These are phyloP conservation scores for Cercospora brassicicola DNA, from an alignment of 2,329 filamentous ascomycete genomes.

Conservation along the genomic window DNA sequence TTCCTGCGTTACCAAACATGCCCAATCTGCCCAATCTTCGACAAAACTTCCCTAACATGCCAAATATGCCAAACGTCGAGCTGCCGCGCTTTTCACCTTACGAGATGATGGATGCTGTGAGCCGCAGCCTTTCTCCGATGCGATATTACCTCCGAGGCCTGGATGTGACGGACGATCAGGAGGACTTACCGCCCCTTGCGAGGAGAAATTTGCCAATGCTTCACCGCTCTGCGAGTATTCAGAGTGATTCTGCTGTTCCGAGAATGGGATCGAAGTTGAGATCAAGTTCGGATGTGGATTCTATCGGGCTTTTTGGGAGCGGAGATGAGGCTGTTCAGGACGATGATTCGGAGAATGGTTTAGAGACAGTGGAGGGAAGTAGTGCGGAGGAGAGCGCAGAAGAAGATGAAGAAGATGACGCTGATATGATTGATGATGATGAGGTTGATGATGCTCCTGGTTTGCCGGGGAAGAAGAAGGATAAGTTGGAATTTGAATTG, in stretches of 20 bases:
- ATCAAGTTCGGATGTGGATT: slow-evolving; percentile 17
- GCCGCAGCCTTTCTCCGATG: slow-evolving; percentile 48
- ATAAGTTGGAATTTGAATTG: slow-evolving; percentile 23
- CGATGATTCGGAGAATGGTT: slow-evolving; percentile 37
- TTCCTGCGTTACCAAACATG: slow-evolving; percentile 36
- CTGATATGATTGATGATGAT: slow-evolving; percentile 8
- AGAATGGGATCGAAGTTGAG: slow-evolving; percentile 20
- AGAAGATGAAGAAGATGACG: slow-evolving; percentile 13
- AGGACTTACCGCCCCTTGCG: neutral
- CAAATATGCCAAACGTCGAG: slow-evolving; percentile 35
- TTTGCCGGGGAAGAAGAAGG: slow-evolving; percentile 1
- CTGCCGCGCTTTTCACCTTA: slow-evolving; percentile 46
- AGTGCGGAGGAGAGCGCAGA: slow-evolving; percentile 22
- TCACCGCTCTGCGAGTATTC: slow-evolving; percentile 18
- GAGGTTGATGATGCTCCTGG: slow-evolving; percentile 7
- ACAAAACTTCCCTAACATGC: slow-evolving; percentile 25
- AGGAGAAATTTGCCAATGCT: neutral
- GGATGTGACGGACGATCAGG: slow-evolving; percentile 29
- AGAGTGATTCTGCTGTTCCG: slow-evolving; percentile 21
- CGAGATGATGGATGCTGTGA: slow-evolving; percentile 50
- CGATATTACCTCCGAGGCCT: slow-evolving; percentile 45
- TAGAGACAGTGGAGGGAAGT: slow-evolving; percentile 19
- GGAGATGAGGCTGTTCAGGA: slow-evolving; percentile 36
- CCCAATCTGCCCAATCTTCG: slow-evolving; percentile 25
- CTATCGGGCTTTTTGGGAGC: slow-evolving; percentile 30